These are phyloP conservation scores for Linaria vulgaris DNA, from an alignment of 257 asterid species.

Conservation along the genomic window DNA sequence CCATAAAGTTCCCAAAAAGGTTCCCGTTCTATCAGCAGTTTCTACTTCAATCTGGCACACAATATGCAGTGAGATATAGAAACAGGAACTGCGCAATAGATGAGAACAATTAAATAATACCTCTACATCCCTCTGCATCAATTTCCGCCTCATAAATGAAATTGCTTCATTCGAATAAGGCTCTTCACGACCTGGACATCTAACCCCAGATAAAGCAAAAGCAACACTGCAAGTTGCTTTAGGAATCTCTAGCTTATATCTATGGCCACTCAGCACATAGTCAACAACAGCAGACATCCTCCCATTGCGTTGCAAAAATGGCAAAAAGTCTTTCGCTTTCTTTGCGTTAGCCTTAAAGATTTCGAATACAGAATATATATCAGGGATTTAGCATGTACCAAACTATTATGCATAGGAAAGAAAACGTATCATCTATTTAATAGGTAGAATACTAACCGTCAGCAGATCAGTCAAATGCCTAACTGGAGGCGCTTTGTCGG, in stretches of 20 bases:
- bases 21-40: conserved; percentile 95
- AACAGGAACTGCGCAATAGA: conserved; percentile 1
- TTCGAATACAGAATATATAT: conserved; percentile 10
- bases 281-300: conserved; percentile 95
- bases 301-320: conserved; percentile 79
- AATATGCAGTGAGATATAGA: conserved; percentile 11
- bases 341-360: conserved; percentile 64
- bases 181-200: conserved; percentile 97
- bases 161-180: conserved; percentile 93
- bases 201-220: conserved; percentile 88
- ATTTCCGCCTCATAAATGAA: conserved; percentile 93
- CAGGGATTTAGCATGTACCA: conserved; percentile 5
- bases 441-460: conserved; percentile 53
- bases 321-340: conserved; percentile 88
- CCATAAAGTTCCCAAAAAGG: conserved; percentile 94
- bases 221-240: conserved; percentile 96
- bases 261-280: conserved; percentile 95
- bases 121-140: conserved; percentile 99
- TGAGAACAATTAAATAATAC: conserved; percentile 33
- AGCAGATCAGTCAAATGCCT: conserved; percentile 81
- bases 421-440: conserved; percentile 12
- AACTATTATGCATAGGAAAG: background rate
- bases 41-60: conserved; percentile 78
- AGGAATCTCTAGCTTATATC: conserved; percentile 79
- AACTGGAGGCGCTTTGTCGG: conserved; percentile 85